Conservation (phyloP, 257 asterid genomes). For the Solanum microdontum region DNA sequence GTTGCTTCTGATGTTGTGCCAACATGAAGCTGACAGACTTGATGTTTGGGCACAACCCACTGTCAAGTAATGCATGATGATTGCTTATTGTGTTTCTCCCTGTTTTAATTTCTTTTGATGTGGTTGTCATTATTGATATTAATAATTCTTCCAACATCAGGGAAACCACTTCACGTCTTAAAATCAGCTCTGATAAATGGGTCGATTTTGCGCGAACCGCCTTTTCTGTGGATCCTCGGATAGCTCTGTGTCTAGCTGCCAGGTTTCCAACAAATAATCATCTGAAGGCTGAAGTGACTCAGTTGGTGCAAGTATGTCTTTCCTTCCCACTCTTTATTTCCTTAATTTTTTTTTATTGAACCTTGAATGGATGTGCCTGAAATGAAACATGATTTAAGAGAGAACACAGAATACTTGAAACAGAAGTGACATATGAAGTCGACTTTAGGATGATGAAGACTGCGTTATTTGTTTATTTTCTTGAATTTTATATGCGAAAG, state of each 20-base stretch:
- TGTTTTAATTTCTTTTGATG: neutral
- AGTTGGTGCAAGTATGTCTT: slow-evolving; percentile 70
- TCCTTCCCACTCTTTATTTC: slow-evolving; percentile 5
- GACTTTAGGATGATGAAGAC: neutral
- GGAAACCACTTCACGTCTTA: slow-evolving; percentile 59
- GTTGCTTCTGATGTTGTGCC: slow-evolving; percentile 87
- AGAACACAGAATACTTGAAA: neutral
- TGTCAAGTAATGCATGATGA: slow-evolving; percentile 51
- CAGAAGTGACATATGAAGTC: neutral
- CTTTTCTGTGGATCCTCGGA: slow-evolving; percentile 83
- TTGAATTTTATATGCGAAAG: neutral
- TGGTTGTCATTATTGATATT: slow-evolving; percentile 7
- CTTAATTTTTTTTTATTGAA: neutral
- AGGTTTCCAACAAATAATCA: slow-evolving; percentile 83
- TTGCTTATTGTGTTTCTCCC: slow-evolving; percentile 1
- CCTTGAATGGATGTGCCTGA: neutral
- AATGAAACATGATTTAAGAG: neutral
- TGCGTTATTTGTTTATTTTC: neutral
- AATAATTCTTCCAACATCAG: slow-evolving; percentile 24
- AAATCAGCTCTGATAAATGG: slow-evolving; percentile 90
- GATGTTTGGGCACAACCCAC: slow-evolving; percentile 99
- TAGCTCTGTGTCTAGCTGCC: slow-evolving; percentile 76
- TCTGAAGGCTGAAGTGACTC: slow-evolving; percentile 74
- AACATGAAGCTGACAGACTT: slow-evolving; percentile 94
- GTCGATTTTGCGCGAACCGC: slow-evolving; percentile 74